Percentiles rank a stretch among this genome's conserved stretches.
Conservation (phyloP, 129 eudicot species). For the Artemisia annua region DNA sequence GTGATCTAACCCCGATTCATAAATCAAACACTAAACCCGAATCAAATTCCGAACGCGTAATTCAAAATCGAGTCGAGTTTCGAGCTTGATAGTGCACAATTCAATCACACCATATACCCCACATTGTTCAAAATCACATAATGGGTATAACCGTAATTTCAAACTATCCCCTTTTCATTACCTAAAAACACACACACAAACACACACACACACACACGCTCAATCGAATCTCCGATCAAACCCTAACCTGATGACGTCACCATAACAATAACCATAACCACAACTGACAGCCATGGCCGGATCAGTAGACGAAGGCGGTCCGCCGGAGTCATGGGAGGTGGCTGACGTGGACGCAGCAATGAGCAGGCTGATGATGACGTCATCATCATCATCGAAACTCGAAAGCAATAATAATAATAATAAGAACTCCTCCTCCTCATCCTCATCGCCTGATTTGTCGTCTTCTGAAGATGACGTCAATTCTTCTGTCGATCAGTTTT, state of each 20-base stretch:
- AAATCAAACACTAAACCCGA: too few species aligned
- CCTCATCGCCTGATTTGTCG: slow-evolving; percentile 29
- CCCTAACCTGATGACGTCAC: neutral
- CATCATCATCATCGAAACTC: slow-evolving; percentile 32
- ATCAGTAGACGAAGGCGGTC: slow-evolving; percentile 49
- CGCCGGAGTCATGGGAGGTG: slow-evolving; percentile 92
- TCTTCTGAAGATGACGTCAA: slow-evolving; percentile 49
- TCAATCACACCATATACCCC: too few species aligned
- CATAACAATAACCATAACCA: neutral
- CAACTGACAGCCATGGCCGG: slow-evolving; percentile 38
- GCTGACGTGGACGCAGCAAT: slow-evolving; percentile 80
- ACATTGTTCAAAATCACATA: too few species aligned
- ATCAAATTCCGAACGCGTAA: too few species aligned
- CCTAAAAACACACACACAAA: too few species aligned
- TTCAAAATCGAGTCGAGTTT: too few species aligned
- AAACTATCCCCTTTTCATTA: too few species aligned
- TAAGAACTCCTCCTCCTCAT: neutral
- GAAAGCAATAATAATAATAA: slow-evolving; percentile 25
- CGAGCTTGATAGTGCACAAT: too few species aligned
- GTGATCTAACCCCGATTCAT: too few species aligned
- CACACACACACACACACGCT: too few species aligned
- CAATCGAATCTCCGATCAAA: neutral
- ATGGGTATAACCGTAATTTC: too few species aligned
- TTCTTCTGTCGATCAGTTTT: slow-evolving; percentile 80
- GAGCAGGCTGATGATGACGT: slow-evolving; percentile 48